A percentile compares a stretch with the other conserved stretches of the same genome.
phyloP scores from a whole-genome alignment of 179 eudicot species.

The Carnegiea gigantea region DNA sequence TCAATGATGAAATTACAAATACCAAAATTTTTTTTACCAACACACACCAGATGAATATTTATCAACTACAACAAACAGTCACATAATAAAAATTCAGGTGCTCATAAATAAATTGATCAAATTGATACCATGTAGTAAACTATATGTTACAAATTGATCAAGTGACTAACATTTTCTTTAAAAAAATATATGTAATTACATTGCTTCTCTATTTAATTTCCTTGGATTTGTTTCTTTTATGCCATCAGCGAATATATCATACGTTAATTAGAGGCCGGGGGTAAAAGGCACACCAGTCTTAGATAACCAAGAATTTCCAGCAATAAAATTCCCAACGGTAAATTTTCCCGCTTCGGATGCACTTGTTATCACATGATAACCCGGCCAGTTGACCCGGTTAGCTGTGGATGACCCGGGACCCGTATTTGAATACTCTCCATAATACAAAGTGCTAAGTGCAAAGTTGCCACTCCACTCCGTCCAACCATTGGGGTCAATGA shows the following conservation, averaged over 20 bases:
- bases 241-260: too few relatives aligned
- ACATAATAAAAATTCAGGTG: not conserved
- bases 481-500: constrained; percentile 39
- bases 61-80: not conserved
- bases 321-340: constrained; percentile 33
- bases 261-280: constrained; percentile 19
- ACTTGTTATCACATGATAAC: constrained; percentile 34
- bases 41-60: too few relatives aligned
- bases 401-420: constrained; percentile 38
- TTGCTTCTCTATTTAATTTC: not conserved
- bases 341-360: constrained; percentile 29
- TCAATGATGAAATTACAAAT: too few relatives aligned
- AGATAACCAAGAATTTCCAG: constrained; percentile 37
- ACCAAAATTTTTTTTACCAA: too few relatives aligned
- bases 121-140: not conserved
- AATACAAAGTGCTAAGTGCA: constrained; percentile 39
- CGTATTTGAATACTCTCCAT: constrained; percentile 39
- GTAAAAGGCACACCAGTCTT: constrained; percentile 32
- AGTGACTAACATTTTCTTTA: not conserved
- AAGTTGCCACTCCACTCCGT: constrained; percentile 39
- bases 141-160: not conserved
- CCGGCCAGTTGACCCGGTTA: constrained; percentile 39
- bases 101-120: not conserved
- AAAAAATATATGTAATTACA: not conserved
- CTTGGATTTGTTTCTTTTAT: too few relatives aligned